A percentile compares a stretch with the other conserved stretches of the same genome.
These are phyloP conservation scores for Nevesoporus exiguus DNA, from an alignment of 768 basidiomycete species.

Conservation along the genomic window DNA sequence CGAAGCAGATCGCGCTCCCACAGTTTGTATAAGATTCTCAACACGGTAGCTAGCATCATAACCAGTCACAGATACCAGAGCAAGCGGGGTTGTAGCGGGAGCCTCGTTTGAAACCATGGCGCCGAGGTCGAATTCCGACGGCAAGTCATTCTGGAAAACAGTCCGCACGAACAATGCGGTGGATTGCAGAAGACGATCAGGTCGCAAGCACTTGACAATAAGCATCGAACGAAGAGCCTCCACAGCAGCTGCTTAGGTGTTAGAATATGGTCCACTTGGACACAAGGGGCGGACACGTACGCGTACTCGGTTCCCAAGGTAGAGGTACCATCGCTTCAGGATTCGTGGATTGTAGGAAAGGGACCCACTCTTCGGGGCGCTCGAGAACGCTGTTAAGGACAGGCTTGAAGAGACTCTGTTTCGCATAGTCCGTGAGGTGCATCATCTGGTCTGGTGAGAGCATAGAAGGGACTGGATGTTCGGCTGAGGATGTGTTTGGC, in stretches of 20 bases:
- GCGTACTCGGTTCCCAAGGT: constrained; percentile 74
- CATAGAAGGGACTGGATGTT: constrained; percentile 40
- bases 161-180: constrained; percentile 69
- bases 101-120: constrained; percentile 79
- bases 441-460: constrained; percentile 65
- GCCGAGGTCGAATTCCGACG: constrained; percentile 73
- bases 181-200: constrained; percentile 86
- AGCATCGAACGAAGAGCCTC: constrained; percentile 74
- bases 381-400: constrained; percentile 61
- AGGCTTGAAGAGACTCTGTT: constrained; percentile 72
- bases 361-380: constrained; percentile 63
- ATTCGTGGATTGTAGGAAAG: constrained; percentile 61
- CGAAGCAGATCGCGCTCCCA: constrained; percentile 73
- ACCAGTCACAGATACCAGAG: constrained; percentile 89
- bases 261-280: constrained; percentile 4
- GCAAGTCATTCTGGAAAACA: constrained; percentile 81
- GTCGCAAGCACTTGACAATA: constrained; percentile 86
- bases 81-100: constrained; percentile 75
- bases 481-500: constrained; percentile 33
- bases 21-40: constrained; percentile 79
- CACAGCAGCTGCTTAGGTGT: constrained; percentile 51
- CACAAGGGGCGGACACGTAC: constrained; percentile 45
- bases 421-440: constrained; percentile 69
- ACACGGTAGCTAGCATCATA: constrained; percentile 99
- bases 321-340: constrained; percentile 73